These are phyloP conservation scores for Phytophthora pisi DNA, from an alignment of 352 stramenopile species.

Conservation along the genomic window DNA sequence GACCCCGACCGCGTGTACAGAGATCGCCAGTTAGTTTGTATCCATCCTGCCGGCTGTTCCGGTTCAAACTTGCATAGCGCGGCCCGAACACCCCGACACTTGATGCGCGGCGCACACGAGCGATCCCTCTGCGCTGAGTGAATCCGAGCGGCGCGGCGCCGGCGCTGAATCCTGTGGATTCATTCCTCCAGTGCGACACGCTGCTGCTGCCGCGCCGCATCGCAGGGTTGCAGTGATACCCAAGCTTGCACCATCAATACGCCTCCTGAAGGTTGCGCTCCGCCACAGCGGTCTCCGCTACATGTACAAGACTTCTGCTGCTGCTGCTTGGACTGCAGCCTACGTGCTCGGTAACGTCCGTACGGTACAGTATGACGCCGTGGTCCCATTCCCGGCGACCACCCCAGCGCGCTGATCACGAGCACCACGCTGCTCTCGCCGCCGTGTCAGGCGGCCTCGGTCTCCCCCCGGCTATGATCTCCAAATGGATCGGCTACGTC, in stretches of 20 bases:
- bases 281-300: background rate
- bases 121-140: slow-evolving; percentile 11
- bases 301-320: background rate
- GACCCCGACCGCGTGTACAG: slow-evolving; percentile 17
- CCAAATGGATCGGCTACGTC: background rate
- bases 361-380: background rate
- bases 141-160: slow-evolving; percentile 4
- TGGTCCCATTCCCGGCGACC: background rate
- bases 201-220: slow-evolving; percentile 5
- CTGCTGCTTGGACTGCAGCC: background rate
- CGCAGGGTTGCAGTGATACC: slow-evolving; percentile 12
- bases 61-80: slow-evolving; percentile 33
- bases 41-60: slow-evolving; percentile 34
- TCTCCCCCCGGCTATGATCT: slow-evolving; percentile 3
- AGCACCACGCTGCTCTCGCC: slow-evolving; percentile 7
- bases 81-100: slow-evolving; percentile 5
- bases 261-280: background rate
- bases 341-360: background rate
- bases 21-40: slow-evolving; percentile 38
- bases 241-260: too few relatives aligned
- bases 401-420: background rate
- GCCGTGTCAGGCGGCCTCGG: slow-evolving; percentile 20
- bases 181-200: slow-evolving; percentile 36
- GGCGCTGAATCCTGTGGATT: slow-evolving; percentile 16
- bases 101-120: background rate